Base-by-base conservation (phyloP, 768 basidiomycete species). In the Tulasnella sp. region DNA sequence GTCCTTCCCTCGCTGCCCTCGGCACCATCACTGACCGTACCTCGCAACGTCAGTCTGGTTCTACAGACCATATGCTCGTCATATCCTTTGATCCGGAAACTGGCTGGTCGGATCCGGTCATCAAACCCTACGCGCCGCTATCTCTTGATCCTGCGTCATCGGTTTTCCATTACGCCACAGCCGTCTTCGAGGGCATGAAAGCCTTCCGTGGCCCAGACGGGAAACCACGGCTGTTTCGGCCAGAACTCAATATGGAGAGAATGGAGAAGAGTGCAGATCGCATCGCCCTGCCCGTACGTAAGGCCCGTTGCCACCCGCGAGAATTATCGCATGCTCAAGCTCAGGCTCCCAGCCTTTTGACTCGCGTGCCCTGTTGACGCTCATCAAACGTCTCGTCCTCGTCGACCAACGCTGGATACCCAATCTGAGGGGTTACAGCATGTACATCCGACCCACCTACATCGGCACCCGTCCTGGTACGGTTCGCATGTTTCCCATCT, bases 211-310 rank as follows among this genome's bases (percentile, higher is more conserved):
- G 83, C 62, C 69, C 77, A 35, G 70, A 77, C 46, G 91, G 84
- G 34, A 80, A 77, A 25, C 79, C 92, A 19, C 79, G 84, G 15
- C 71, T 97, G 62, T 97, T 97, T 77, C 75, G 93, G 42, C 94
- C 93, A 2, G 89, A 96, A 70, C 88, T 89, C 87, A 96, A 97
- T 72, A 94, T 97, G 91, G 82, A 82, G 65, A 82, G 93, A 25
- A 92, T 98, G 91, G 90, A 89, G 71, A 77, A 62, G 43, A 88
- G 84, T 65, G 92, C 93, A 12, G 63, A 70, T 23, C 80, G 93
- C 39, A 74, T 90, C 53, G 87, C 70, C 34, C 60, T 71, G 21
- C 70, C 70, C 14, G 60, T 61, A 35, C 2, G 60, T n/a, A 6
- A 11, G 2, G 61, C 34, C 55, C 32, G 42, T 17, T 42, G 19